Base-by-base conservation (phyloP, 805 yeast species). In the Candida broadrunensis region DNA sequence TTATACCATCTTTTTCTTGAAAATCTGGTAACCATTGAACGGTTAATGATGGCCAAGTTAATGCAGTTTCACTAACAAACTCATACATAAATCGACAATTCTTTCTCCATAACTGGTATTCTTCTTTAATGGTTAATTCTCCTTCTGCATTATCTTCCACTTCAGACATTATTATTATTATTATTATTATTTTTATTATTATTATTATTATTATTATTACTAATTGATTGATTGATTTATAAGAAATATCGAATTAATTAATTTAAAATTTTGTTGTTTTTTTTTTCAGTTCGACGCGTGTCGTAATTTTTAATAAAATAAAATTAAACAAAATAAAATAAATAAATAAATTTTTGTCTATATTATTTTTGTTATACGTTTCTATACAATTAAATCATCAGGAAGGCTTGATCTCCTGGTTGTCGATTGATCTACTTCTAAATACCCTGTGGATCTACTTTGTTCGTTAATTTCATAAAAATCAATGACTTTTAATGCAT, bases 41-140 rank as follows among this genome's bases (percentile, higher is more conserved):
- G 1, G 91, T 82, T 37, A 86, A 67, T 2, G 90, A 81, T 2
- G 95, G 95, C 95, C 95, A 86, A 11, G 82, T 77, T 34, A 86
- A 63, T 2, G 85, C 87, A 0, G 91, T 83, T 54, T 86, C 93
- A 36, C 85, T 79, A 24, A 86, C 88, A 56, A 83, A 85, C 51
- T 85, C 89, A 50, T 86, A 86, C 93, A 86, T 85, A 50, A 73
- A 80, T 11, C 86, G 83, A 48, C 90, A 85, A 53, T 85, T 86
- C 54, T 85, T 79, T 44, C 87, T 73, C 95, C 95, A 86, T 46
- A 85, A 60, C 44, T 83, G 80, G 55, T 86, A 85, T 56, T 86
- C 95, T 49, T 78, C 82, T 45, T 77, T 65, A 39, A 78, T 73
- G 12, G 78, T 67, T 37, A 70, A 52, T 45, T 72, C 76, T 27